Evolutionary conservation across 2,329 filamentous ascomycete species (phyloP).

Genomic region (Pseudogymnoascus sp.): DNA sequence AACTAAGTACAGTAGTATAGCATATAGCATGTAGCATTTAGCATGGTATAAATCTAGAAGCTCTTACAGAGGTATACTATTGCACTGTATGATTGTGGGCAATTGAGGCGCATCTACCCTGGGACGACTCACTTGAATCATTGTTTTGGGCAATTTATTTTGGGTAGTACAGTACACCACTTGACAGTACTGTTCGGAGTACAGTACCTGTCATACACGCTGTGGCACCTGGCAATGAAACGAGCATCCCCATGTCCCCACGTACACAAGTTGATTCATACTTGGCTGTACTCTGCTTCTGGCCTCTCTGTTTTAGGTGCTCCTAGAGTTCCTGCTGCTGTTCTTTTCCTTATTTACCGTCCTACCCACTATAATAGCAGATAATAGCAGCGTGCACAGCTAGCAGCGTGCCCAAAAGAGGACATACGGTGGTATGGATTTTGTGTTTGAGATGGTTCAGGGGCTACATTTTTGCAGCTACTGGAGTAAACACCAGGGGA

Average conservation of each 20-base stretch:
- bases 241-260: not conserved
- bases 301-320: too few relatives aligned
- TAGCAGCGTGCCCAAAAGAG: not conserved
- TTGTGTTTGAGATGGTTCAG: not conserved
- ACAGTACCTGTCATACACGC: not conserved
- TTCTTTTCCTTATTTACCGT: not conserved
- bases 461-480: not conserved
- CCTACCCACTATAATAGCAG: not conserved
- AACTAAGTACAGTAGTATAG: not conserved
- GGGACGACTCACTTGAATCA: not conserved
- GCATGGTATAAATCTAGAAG: conserved; percentile 6
- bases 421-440: not conserved
- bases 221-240: not conserved
- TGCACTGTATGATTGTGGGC: not conserved
- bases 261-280: not conserved
- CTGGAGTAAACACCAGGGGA: not conserved
- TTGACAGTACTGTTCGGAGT: too few relatives aligned
- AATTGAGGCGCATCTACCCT: not conserved
- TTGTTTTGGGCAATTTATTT: not conserved
- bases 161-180: not conserved
- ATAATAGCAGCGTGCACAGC: too few relatives aligned
- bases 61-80: not conserved
- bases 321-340: too few relatives aligned
- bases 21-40: too few relatives aligned
- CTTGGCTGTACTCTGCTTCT: too few relatives aligned